These are phyloP conservation scores for Acanthamoeba culbertsoni DNA, from an alignment of 208 protist species.

Conservation along the genomic window DNA sequence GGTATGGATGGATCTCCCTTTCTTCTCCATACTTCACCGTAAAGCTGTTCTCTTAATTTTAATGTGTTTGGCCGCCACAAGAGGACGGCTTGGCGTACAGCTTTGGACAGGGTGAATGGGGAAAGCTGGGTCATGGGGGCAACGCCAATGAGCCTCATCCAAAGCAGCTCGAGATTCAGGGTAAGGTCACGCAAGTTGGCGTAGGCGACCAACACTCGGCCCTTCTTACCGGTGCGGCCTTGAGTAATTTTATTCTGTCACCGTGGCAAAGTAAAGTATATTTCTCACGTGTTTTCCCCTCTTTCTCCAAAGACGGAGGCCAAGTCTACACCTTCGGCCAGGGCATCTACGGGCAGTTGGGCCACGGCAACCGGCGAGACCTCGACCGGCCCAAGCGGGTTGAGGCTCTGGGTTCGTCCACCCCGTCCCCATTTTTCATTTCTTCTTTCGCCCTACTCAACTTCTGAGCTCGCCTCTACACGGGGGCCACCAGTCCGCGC, in stretches of 20 bases:
- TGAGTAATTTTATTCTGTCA: not conserved
- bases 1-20: not conserved
- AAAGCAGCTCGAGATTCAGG: not conserved
- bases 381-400: not conserved
- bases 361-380: not conserved
- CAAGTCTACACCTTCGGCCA: constrained; percentile 32
- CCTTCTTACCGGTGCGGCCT: not conserved
- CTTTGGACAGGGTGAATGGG: not conserved
- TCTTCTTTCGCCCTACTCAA: not conserved
- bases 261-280: not conserved
- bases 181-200: not conserved
- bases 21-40: not conserved
- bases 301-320: not conserved
- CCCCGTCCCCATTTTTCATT: too few relatives aligned
- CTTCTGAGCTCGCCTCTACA: not conserved
- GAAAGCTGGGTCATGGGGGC: not conserved
- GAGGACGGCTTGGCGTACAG: not conserved
- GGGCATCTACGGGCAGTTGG: constrained; percentile 18
- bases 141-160: not conserved
- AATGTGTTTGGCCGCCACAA: not conserved
- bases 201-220: constrained; percentile 8
- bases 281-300: not conserved
- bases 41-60: not conserved
- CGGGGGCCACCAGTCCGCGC: not conserved
- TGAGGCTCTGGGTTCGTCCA: not conserved